A percentile compares a stretch with the other conserved stretches of the same genome.
These are phyloP conservation scores for Meyerozyma sp. DNA, from an alignment of 1,139 yeast species.

Conservation along the genomic window DNA sequence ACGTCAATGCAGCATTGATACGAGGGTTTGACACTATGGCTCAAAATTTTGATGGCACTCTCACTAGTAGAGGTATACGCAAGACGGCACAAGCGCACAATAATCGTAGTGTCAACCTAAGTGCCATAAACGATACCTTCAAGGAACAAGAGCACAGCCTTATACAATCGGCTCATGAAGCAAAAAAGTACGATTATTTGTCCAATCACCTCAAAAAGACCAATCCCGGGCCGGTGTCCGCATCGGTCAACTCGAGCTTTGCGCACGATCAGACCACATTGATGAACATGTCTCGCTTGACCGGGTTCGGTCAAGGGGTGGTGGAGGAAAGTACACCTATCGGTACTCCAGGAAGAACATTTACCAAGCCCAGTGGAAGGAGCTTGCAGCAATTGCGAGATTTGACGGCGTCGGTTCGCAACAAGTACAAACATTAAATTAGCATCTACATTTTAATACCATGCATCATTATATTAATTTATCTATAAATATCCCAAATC, in stretches of 20 bases:
- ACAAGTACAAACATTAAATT: conserved; percentile 19
- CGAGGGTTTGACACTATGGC: conserved; percentile 21
- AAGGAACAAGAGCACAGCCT: conserved; percentile 20
- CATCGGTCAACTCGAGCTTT: conserved; percentile 7
- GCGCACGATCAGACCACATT: conserved; percentile 10
- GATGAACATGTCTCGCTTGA: conserved; percentile 22
- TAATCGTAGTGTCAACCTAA: conserved; percentile 4
- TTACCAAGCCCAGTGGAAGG: conserved; percentile 12
- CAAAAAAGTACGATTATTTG: conserved; percentile 30
- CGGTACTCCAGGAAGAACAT: conserved; percentile 20
- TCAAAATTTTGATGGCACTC: conserved; percentile 22
- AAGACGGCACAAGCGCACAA: conserved; percentile 10
- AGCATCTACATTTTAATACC: not conserved
- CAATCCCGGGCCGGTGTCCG: conserved; percentile 5
- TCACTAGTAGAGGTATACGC: conserved; percentile 27
- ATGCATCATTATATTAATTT: not conserved
- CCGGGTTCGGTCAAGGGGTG: conserved; percentile 37
- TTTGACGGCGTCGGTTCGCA: conserved; percentile 30
- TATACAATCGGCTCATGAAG: conserved; percentile 25
- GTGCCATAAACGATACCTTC: conserved; percentile 10
- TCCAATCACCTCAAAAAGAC: conserved; percentile 23
- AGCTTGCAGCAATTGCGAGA: conserved; percentile 32
- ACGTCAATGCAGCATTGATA: conserved; percentile 24
- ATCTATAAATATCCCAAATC: not conserved
- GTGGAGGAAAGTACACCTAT: conserved; percentile 38